Conservation (phyloP, 2,329 filamentous ascomycete genomes). For the Colletotrichum kahawae region DNA sequence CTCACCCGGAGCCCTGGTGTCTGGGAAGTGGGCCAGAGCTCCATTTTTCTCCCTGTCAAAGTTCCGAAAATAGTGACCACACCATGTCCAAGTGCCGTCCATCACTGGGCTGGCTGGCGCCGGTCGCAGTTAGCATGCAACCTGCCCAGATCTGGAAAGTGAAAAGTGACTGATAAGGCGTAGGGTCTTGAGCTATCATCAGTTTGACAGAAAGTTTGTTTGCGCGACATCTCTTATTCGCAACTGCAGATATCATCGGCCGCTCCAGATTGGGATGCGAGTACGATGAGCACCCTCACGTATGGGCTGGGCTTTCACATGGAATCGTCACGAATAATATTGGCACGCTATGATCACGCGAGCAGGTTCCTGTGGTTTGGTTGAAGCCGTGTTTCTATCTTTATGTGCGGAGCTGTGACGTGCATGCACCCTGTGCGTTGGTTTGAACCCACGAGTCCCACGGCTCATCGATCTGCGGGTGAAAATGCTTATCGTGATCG, state of each 20-base stretch:
- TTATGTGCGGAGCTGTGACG: not conserved
- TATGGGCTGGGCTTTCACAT: not conserved
- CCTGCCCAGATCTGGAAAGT: not conserved
- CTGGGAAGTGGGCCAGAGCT: not conserved
- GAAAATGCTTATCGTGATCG: not conserved
- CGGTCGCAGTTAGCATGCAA: not conserved
- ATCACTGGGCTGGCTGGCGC: not conserved
- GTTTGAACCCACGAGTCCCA: not conserved
- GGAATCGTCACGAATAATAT: not conserved
- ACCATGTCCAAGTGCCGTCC: not conserved
- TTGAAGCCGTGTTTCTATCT: not conserved
- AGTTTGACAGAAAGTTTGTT: not conserved
- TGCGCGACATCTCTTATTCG: not conserved
- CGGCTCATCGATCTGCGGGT: not conserved
- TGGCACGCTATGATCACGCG: not conserved
- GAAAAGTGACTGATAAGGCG: not conserved
- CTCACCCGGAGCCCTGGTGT: not conserved
- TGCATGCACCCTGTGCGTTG: not conserved
- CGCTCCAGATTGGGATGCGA: not conserved
- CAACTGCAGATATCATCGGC: fast-evolving
- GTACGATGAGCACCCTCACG: not conserved
- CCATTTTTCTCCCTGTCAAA: not conserved
- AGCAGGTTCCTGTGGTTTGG: not conserved
- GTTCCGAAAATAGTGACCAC: not conserved
- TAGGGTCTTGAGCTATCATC: not conserved